Percentiles rank a stretch among this genome's conserved stretches.
Conservation (phyloP, 345 rosid genomes). For the Dovyalis caffra region DNA sequence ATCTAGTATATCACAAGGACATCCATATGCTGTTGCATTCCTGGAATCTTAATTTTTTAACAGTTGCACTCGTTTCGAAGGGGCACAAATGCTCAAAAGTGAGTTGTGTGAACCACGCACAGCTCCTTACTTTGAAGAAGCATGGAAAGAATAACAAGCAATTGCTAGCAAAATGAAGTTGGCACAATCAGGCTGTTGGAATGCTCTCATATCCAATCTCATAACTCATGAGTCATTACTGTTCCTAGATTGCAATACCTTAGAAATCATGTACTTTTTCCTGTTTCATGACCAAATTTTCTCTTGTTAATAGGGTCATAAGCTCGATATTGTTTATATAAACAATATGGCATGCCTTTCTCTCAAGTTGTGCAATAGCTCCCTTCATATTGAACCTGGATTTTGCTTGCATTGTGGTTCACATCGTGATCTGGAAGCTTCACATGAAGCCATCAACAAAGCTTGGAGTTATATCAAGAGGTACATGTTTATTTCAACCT, state of each 20-base stretch:
- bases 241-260: not conserved
- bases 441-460: conserved; percentile 35
- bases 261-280: not conserved
- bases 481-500: conserved; percentile 23
- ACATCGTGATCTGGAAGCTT: conserved; percentile 41
- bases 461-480: conserved; percentile 57
- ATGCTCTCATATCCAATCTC: not conserved
- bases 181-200: not conserved
- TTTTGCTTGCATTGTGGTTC: conserved; percentile 66
- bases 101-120: not conserved
- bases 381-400: conserved; percentile 38
- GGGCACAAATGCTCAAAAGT: not conserved
- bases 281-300: not conserved
- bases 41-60: not conserved
- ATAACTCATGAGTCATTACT: not conserved
- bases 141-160: too few relatives aligned
- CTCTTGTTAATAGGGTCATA: conserved; percentile 31
- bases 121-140: not conserved
- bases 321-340: conserved; percentile 27
- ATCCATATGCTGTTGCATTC: not conserved
- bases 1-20: not conserved
- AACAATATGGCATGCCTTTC: conserved; percentile 32
- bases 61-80: not conserved
- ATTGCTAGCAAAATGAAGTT: too few relatives aligned
- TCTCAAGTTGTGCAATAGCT: conserved; percentile 21